A percentile compares a stretch with the other conserved stretches of the same genome.
Conservation (phyloP, 345 rosid species). For the Eucalyptus regnans region DNA sequence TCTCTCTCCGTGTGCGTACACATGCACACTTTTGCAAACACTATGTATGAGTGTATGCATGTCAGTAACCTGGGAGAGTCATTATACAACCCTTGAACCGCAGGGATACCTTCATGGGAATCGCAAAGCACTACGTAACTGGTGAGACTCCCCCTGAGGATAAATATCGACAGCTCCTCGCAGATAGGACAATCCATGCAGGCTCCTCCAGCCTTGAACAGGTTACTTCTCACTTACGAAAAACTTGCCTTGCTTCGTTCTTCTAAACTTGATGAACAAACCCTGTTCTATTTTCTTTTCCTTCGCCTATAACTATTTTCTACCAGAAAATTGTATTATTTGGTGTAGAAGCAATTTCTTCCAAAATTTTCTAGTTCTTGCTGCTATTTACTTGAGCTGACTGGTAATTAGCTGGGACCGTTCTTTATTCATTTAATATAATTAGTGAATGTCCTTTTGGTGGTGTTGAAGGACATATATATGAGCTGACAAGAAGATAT, state of each 20-base stretch:
- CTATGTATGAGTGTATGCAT: neutral
- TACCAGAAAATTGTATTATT: neutral
- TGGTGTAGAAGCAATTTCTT: neutral
- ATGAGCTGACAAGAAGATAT: neutral
- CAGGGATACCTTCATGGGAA: slow-evolving; percentile 88
- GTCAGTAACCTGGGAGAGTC: neutral
- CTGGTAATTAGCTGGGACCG: neutral
- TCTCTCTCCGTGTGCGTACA: neutral
- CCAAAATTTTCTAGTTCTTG: neutral
- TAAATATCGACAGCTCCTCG: slow-evolving; percentile 61
- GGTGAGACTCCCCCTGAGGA: slow-evolving; percentile 82
- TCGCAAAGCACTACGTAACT: slow-evolving; percentile 81
- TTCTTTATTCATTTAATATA: neutral
- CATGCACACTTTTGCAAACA: neutral
- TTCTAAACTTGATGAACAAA: neutral
- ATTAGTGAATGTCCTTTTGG: neutral
- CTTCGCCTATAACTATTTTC: neutral
- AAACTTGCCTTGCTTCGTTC: neutral
- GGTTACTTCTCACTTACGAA: slow-evolving; percentile 22
- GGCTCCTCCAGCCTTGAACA: slow-evolving; percentile 73
- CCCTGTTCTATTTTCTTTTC: neutral
- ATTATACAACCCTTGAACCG: neutral
- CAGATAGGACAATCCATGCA: slow-evolving; percentile 71
- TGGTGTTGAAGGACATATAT: neutral
- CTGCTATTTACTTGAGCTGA: neutral